These are phyloP conservation scores for Taiozyma sp. DNA, from an alignment of 1,139 yeast species.

Conservation along the genomic window DNA sequence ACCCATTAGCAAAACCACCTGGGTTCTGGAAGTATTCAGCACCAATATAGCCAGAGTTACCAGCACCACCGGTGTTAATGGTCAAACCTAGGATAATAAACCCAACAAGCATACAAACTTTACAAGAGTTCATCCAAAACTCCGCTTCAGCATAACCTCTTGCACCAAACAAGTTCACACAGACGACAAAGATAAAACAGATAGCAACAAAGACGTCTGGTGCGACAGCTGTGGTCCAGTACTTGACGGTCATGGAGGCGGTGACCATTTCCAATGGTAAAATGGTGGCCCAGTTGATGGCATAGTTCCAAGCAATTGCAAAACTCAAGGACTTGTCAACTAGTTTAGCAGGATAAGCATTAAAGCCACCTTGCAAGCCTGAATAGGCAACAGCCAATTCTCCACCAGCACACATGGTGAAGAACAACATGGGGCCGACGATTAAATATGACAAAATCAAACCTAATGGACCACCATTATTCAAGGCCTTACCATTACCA, in stretches of 20 bases:
- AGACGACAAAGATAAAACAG: slow-evolving; percentile 44
- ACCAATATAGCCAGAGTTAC: slow-evolving; percentile 48
- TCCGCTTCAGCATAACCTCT: slow-evolving; percentile 68
- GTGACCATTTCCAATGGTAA: slow-evolving; percentile 72
- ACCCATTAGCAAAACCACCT: slow-evolving; percentile 55
- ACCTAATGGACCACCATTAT: slow-evolving; percentile 69
- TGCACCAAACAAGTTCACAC: slow-evolving; percentile 55
- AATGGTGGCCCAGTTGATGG: slow-evolving; percentile 68
- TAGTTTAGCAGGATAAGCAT: slow-evolving; percentile 59
- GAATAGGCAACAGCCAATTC: slow-evolving; percentile 73
- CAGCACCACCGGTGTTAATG: slow-evolving; percentile 52
- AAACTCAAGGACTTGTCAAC: slow-evolving; percentile 72
- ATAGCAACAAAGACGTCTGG: slow-evolving; percentile 55
- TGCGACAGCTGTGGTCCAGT: slow-evolving; percentile 47
- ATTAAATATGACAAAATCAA: slow-evolving; percentile 49
- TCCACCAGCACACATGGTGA: slow-evolving; percentile 64
- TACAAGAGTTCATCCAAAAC: slow-evolving; percentile 46
- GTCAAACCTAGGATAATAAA: slow-evolving; percentile 56
- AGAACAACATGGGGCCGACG: slow-evolving; percentile 47
- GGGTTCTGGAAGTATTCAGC: slow-evolving; percentile 43
- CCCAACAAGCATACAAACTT: slow-evolving; percentile 50
- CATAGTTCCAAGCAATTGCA: slow-evolving; percentile 71
- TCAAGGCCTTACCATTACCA: slow-evolving; percentile 60
- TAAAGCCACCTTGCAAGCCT: slow-evolving; percentile 60
- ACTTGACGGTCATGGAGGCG: slow-evolving; percentile 59